Evolutionary conservation across 192 early-diverging fungal genomes (phyloP).

Genomic region (Umbelopsis isabellina): DNA sequence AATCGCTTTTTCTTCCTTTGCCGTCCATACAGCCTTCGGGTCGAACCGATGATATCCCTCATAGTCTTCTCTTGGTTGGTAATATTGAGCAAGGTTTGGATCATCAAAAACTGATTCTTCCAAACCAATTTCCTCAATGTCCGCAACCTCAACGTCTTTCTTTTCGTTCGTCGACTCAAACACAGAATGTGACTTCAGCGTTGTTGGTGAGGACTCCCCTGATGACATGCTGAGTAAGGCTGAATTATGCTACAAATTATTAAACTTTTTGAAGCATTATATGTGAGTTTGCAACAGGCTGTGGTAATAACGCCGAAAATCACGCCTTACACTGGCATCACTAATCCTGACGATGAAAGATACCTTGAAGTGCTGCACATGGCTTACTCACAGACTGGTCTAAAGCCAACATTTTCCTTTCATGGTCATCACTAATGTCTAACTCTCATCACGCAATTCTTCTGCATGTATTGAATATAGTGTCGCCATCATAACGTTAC

Average conservation of each 20-base stretch:
- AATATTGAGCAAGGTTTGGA: conserved; percentile 1
- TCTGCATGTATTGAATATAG: conserved; percentile 2
- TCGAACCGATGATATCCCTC: conserved; percentile 22
- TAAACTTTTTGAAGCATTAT: too few relatives aligned
- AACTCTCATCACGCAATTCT: conserved; percentile 7
- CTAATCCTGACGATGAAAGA: not conserved
- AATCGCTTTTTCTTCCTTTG: conserved; percentile 44
- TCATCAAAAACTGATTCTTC: conserved; percentile 8
- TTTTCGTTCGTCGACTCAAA: conserved; percentile 1
- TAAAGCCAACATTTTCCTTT: too few relatives aligned
- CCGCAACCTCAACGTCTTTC: not conserved
- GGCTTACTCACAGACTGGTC: too few relatives aligned
- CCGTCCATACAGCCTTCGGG: conserved; percentile 47
- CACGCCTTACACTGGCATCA: conserved; percentile 13
- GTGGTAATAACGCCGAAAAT: conserved; percentile 9
- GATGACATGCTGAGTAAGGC: not conserved
- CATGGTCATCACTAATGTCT: not conserved
- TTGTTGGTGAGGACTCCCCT: not conserved
- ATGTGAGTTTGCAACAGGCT: not conserved
- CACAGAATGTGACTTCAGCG: not conserved
- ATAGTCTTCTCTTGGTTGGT: not conserved
- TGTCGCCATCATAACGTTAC: not conserved
- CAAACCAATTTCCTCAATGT: conserved; percentile 14
- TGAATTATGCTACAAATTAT: too few relatives aligned
- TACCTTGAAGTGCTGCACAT: too few relatives aligned